A percentile compares a stretch with the other conserved stretches of the same genome.
phyloP scores from a whole-genome alignment of 805 yeast species.

The Ogataea paradorogensis region DNA sequence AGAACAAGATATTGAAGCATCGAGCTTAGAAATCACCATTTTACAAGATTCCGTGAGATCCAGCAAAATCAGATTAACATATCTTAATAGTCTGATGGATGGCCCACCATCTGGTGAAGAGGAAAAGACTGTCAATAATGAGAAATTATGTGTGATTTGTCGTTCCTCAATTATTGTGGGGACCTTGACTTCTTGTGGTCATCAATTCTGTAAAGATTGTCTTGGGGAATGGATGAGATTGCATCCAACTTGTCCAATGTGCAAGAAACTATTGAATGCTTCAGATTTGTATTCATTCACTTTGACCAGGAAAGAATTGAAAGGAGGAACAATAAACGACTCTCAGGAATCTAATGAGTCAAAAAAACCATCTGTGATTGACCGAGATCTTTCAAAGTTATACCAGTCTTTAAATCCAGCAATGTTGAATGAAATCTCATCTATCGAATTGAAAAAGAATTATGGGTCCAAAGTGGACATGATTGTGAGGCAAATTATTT shows the following conservation, averaged over 20 bases:
- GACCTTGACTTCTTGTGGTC: slow-evolving; percentile 86
- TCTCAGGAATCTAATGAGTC: slow-evolving; percentile 9
- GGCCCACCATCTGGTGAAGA: slow-evolving; percentile 26
- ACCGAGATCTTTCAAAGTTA: slow-evolving; percentile 38
- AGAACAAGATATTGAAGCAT: slow-evolving; percentile 14
- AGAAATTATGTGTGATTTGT: slow-evolving; percentile 73
- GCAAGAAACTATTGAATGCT: slow-evolving; percentile 52
- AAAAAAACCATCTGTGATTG: slow-evolving; percentile 10
- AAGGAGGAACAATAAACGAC: slow-evolving; percentile 40
- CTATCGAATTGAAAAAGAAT: slow-evolving; percentile 40
- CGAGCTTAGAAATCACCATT: slow-evolving; percentile 15
- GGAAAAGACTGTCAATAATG: slow-evolving; percentile 32
- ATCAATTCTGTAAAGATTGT: slow-evolving; percentile 83
- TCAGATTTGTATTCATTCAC: slow-evolving; percentile 70
- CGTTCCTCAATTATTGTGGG: slow-evolving; percentile 69
- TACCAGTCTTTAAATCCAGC: slow-evolving; percentile 45
- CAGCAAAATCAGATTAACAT: slow-evolving; percentile 43
- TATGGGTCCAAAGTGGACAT: slow-evolving; percentile 88
- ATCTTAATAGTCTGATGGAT: slow-evolving; percentile 41
- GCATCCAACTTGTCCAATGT: slow-evolving; percentile 71
- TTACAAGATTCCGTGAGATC: slow-evolving; percentile 23
- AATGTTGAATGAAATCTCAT: slow-evolving; percentile 44
- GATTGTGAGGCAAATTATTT: slow-evolving; percentile 68
- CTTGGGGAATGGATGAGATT: slow-evolving; percentile 63
- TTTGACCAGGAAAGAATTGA: slow-evolving; percentile 49